phyloP scores from a whole-genome alignment of 441 rosid species.

The Geranium incanum region DNA sequence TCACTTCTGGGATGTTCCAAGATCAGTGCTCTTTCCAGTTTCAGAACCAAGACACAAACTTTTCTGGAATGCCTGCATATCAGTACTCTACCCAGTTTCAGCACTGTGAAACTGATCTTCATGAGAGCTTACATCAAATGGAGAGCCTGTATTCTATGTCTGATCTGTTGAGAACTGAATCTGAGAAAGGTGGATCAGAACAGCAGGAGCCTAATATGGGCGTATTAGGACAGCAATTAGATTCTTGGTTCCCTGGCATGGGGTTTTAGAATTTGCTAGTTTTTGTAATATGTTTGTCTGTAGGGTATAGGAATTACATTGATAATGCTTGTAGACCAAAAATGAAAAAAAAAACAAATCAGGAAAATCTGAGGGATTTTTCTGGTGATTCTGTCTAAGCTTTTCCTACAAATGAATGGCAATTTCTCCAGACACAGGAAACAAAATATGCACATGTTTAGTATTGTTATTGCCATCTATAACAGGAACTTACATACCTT shows the following conservation, averaged over 20 bases:
- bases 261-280: background rate
- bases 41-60: conserved; percentile 1
- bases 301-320: background rate
- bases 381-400: background rate
- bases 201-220: background rate
- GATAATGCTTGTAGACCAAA: background rate
- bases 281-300: background rate
- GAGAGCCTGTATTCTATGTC: background rate
- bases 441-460: too few species aligned
- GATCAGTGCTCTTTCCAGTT: background rate
- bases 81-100: background rate
- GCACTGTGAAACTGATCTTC: background rate
- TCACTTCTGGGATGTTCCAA: background rate
- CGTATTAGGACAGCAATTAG: background rate
- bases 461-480: background rate
- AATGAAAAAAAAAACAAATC: background rate
- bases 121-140: background rate
- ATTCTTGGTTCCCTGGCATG: background rate
- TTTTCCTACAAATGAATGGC: too few species aligned
- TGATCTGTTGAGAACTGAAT: background rate
- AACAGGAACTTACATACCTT: background rate
- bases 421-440: too few species aligned
- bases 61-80: background rate
- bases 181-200: background rate
- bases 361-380: background rate